phyloP scores from a whole-genome alignment of 441 rosid genomes.

The Arabidopsis lyrata region DNA sequence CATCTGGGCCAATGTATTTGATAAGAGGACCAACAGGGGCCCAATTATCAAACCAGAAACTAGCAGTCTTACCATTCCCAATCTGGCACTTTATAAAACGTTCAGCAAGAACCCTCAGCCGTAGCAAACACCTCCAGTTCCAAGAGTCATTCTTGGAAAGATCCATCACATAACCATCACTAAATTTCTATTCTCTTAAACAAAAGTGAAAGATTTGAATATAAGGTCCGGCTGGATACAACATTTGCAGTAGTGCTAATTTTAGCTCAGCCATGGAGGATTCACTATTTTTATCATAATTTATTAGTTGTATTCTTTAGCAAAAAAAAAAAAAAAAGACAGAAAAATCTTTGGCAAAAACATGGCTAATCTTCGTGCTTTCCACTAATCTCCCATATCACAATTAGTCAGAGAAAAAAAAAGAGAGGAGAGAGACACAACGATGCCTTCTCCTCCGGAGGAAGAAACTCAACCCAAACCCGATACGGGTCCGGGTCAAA shows the following conservation, averaged over 20 bases:
- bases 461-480: conserved; percentile 36
- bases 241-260: conserved; percentile 28
- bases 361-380: conserved; percentile 32
- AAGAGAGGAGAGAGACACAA: conserved; percentile 19
- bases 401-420: background rate
- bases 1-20: too few species aligned
- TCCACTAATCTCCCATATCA: conserved; percentile 30
- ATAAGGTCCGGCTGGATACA: background rate
- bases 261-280: conserved; percentile 34
- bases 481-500: conserved; percentile 34
- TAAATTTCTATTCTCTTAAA: background rate
- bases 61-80: too few species aligned
- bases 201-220: background rate
- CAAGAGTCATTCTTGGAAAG: background rate
- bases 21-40: too few species aligned
- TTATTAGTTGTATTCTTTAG: conserved; percentile 28
- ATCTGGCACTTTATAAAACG: too few species aligned
- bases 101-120: too few species aligned
- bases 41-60: too few species aligned
- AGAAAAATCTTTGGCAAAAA: conserved; percentile 16
- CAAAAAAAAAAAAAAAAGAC: conserved; percentile 1
- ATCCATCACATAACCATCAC: background rate
- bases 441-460: conserved; percentile 49
- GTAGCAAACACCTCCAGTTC: too few species aligned
- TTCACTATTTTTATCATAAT: conserved; percentile 42